Base-by-base conservation (phyloP, 495 filamentous ascomycete species). In the Penicillium fimorum region DNA sequence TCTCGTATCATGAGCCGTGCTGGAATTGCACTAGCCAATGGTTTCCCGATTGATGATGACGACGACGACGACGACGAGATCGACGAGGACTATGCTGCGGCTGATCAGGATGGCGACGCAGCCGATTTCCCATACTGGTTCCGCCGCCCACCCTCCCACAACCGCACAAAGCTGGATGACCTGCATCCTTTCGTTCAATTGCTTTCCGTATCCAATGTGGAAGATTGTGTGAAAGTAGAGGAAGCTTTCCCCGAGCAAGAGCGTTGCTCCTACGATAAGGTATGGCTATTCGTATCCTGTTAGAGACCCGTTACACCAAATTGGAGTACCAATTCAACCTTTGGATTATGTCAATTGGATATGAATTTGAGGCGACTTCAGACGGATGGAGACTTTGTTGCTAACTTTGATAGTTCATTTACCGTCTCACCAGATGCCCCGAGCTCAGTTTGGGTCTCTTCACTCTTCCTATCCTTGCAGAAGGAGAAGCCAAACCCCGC, bases 381-480 rank as follows among this genome's bases (percentile, higher is more conserved):
- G 29, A 30, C 8, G 30, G 30, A 41, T 15, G 35, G 30, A 37
- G 41, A 30, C 8, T 8, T 30, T 10, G 9, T 40, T 40, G 20
- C 52, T 68, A 47, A 70, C 9, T 37, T 45, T 53, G 18, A 38
- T 47, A 96, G 93, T 87, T 96, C 61, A 72, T 80, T 25, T 96
- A 96, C 67, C 89, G 92, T 50, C 84, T 97, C 15, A 82, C 79
- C 15, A 77, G 76, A 60, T 93, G 89, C 65, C 84, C 87, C n/a
- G 87, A 92, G 61, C 81, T 96, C 38, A 86, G 81, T 64, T 71
- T 94, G 40, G 93, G 93, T 30, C 74, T 97, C 55, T 96, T 88
- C 82, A 87, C 77, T 42, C 77, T 84, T 29, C 74, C 70, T 33
- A 64, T 79, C 51, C 61, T 76, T 27, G 71, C 76, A 38, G 69